phyloP scores from a whole-genome alignment of 495 filamentous ascomycete species.

The Xylaria sp. region DNA sequence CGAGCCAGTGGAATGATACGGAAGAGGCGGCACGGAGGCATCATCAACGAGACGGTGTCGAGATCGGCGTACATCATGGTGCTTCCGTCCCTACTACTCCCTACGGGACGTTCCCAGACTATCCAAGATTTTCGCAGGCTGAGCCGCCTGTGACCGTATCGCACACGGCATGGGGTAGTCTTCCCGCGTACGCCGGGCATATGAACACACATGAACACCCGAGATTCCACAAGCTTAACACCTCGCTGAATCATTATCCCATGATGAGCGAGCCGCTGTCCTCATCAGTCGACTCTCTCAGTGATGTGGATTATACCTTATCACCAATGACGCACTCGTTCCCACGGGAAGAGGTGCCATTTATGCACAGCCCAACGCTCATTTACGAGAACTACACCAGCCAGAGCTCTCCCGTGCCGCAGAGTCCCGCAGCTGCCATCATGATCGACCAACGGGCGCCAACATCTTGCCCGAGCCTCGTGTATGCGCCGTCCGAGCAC shows the following conservation, averaged over 20 bases:
- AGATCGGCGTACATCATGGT: conserved; percentile 36
- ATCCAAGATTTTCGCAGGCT: conserved; percentile 43
- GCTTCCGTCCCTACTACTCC: conserved; percentile 38
- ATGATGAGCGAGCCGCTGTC: conserved; percentile 53
- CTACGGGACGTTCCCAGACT: conserved; percentile 47
- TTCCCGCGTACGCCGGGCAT: conserved; percentile 37
- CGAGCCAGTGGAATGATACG: conserved; percentile 47
- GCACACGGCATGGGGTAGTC: conserved; percentile 37
- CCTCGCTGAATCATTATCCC: conserved; percentile 37
- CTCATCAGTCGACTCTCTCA: conserved; percentile 58
- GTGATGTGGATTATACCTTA: conserved; percentile 60
- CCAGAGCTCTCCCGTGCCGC: conserved; percentile 55
- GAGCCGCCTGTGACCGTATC: conserved; percentile 42
- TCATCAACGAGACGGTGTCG: conserved; percentile 41
- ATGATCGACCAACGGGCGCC: conserved; percentile 59
- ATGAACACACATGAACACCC: conserved; percentile 35
- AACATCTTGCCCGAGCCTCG: conserved; percentile 59
- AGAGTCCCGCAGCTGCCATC: conserved; percentile 59
- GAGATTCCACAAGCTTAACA: conserved; percentile 39
- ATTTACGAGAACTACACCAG: conserved; percentile 58
- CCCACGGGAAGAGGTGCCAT: conserved; percentile 56
- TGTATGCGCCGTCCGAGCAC: conserved; percentile 55
- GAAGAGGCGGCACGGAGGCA: conserved; percentile 42
- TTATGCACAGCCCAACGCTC: conserved; percentile 58
- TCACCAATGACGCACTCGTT: conserved; percentile 60